Evolutionary conservation across 73 alveolate genomes (phyloP).

Genomic region (Uronychia setigera): DNA sequence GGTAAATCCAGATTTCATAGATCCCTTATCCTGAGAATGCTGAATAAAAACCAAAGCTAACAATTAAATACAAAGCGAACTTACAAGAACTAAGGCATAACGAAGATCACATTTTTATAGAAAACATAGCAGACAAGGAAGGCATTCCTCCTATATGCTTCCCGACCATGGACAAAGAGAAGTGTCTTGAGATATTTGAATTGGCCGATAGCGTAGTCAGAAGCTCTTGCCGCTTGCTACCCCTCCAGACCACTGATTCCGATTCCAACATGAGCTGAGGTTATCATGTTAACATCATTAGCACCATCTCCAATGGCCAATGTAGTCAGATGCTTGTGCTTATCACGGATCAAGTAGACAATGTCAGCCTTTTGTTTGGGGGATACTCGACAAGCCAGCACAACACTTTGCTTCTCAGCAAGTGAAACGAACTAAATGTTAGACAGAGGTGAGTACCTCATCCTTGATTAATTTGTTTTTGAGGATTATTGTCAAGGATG

Average conservation of each 20-base stretch:
- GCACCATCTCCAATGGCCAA: slow-evolving; percentile 98
- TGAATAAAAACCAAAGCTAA: slow-evolving; percentile 83
- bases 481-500: slow-evolving; percentile 64
- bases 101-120: slow-evolving; percentile 85
- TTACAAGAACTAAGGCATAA: slow-evolving; percentile 62
- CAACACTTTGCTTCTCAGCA: slow-evolving; percentile 48
- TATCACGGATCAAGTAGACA: slow-evolving; percentile 62
- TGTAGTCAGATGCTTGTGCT: slow-evolving; percentile 72
- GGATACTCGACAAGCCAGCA: slow-evolving; percentile 86
- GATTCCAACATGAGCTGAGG: slow-evolving; percentile 95
- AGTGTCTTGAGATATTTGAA: slow-evolving; percentile 71
- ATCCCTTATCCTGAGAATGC: slow-evolving; percentile 88
- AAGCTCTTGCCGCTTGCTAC: slow-evolving; percentile 89
- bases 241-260: slow-evolving; percentile 97
- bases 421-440: slow-evolving; percentile 63
- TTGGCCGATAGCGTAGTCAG: slow-evolving; percentile 91
- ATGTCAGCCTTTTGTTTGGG: slow-evolving; percentile 93
- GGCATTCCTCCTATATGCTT: slow-evolving; percentile 93
- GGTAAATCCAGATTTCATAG: slow-evolving; percentile 91
- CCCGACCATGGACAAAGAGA: slow-evolving; percentile 91
- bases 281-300: slow-evolving; percentile 97
- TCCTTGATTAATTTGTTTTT: slow-evolving; percentile 44
- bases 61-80: not conserved
- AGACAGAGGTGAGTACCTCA: slow-evolving; percentile 24
- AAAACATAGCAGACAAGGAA: slow-evolving; percentile 86